These are phyloP conservation scores for Didymosphaeria variabile DNA, from an alignment of 2,329 filamentous ascomycete genomes.

Conservation along the genomic window DNA sequence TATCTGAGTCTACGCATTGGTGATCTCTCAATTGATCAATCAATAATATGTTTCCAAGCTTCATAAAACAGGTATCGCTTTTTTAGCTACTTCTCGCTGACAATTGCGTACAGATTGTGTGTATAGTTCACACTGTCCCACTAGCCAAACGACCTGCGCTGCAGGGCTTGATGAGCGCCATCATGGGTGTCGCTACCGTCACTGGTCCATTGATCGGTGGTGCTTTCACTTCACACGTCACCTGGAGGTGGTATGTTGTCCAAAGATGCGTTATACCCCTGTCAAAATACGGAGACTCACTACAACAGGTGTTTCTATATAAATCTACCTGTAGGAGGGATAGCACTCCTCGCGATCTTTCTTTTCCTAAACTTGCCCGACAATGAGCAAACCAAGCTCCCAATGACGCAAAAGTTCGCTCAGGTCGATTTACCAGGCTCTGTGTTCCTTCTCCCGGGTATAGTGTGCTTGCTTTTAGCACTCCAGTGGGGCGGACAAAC, in stretches of 20 bases:
- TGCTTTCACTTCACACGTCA: conserved; percentile 64
- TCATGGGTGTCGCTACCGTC: conserved; percentile 51
- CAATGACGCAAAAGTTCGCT: conserved; percentile 22
- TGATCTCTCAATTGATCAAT: background rate
- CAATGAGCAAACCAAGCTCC: conserved; percentile 10
- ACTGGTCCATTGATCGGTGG: conserved; percentile 27
- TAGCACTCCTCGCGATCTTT: conserved; percentile 21
- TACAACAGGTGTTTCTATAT: conserved; percentile 34
- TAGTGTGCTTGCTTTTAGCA: conserved; percentile 40
- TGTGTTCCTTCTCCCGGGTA: conserved; percentile 33
- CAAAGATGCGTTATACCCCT: conserved; percentile 36
- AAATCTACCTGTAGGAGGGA: conserved; percentile 30
- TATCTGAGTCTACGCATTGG: background rate
- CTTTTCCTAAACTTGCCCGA: conserved; percentile 50
- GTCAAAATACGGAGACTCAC: conserved; percentile 36
- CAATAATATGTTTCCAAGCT: background rate
- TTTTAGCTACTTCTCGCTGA: background rate
- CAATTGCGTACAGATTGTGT: background rate
- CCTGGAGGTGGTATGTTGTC: conserved; percentile 55
- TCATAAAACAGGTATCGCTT: background rate
- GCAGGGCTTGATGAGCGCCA: conserved; percentile 53
- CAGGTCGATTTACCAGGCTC: conserved; percentile 44
- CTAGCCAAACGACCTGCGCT: conserved; percentile 53
- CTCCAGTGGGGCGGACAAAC: conserved; percentile 42
- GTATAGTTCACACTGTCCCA: conserved; percentile 47